A percentile compares a stretch with the other conserved stretches of the same genome.
Evolutionary conservation across 2,329 filamentous ascomycete genomes (phyloP).

Genomic region (Hortaea werneckii): DNA sequence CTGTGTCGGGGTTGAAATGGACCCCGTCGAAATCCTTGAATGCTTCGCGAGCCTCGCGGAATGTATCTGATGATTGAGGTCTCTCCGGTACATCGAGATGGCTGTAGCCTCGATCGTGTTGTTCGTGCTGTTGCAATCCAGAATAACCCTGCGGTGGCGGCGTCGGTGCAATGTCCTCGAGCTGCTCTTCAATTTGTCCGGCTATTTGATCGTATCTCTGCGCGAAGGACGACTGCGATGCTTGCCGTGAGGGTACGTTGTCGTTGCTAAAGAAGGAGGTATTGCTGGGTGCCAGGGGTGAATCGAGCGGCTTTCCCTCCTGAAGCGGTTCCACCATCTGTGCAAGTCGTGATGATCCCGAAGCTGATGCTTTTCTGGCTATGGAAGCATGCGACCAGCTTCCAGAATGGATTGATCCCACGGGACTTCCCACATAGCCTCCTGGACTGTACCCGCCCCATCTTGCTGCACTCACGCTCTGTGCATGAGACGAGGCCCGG

Average conservation of each 20-base stretch:
- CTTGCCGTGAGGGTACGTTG: conserved; percentile 15
- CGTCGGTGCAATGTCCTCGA: conserved; percentile 17
- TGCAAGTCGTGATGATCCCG: conserved; percentile 31
- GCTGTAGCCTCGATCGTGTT: not conserved
- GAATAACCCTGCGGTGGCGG: conserved; percentile 8
- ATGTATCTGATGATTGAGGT: conserved; percentile 48
- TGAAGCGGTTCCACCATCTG: conserved; percentile 31
- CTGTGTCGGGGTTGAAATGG: conserved; percentile 53
- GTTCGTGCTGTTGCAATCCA: not conserved
- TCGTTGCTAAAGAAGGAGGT: conserved; percentile 9
- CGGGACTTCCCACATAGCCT: conserved; percentile 58
- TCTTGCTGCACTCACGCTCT: conserved; percentile 52
- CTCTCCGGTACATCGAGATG: conserved; percentile 27
- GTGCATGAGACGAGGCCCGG: conserved; percentile 34
- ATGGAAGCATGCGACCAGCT: conserved; percentile 29
- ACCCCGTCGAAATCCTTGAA: conserved; percentile 78
- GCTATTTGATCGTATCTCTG: conserved; percentile 22
- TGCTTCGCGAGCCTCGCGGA: conserved; percentile 53
- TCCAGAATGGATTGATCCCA: conserved; percentile 45
- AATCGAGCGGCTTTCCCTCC: conserved; percentile 24
- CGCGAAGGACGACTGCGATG: conserved; percentile 19
- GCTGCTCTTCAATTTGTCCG: conserved; percentile 18
- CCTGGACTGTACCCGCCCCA: conserved; percentile 61
- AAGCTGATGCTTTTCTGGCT: conserved; percentile 29
- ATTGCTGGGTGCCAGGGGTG: conserved; percentile 21